Evolutionary conservation across 345 rosid genomes (phyloP).

Genomic region (Boechera stricta): DNA sequence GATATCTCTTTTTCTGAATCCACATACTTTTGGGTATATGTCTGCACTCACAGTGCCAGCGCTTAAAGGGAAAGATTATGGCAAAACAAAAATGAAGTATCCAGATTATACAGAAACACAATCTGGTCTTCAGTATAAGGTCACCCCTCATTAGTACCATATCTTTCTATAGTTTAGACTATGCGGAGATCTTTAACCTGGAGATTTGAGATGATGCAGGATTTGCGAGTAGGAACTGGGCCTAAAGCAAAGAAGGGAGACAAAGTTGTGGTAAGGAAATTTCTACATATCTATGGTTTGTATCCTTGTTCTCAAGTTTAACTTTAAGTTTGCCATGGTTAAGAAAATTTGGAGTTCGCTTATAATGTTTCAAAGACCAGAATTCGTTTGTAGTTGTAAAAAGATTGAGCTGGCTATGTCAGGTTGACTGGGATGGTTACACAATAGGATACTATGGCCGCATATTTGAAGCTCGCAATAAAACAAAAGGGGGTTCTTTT

Average conservation of each 20-base stretch:
- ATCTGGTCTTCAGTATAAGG: conserved; percentile 98
- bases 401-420: conserved; percentile 28
- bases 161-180: background rate
- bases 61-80: conserved; percentile 90
- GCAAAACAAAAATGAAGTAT: conserved; percentile 85
- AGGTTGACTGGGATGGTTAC: conserved; percentile 99
- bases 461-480: conserved; percentile 98
- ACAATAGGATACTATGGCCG: conserved; percentile 99
- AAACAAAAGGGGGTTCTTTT: conserved; percentile 95
- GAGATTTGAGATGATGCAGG: conserved; percentile 56
- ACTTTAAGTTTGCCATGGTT: background rate
- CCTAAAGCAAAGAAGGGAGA: conserved; percentile 80
- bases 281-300: conserved; percentile 1
- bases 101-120: conserved; percentile 84
- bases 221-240: conserved; percentile 81
- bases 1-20: background rate
- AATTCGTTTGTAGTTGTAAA: conserved; percentile 12
- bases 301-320: conserved; percentile 4
- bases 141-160: conserved; percentile 38
- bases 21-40: background rate
- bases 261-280: conserved; percentile 74
- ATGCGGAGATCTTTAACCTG: conserved; percentile 29
- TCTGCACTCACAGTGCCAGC: conserved; percentile 71
- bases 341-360: background rate
- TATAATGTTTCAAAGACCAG: conserved; percentile 9